phyloP scores from a whole-genome alignment of 305 asterid species.

The Salvia sclarea region DNA sequence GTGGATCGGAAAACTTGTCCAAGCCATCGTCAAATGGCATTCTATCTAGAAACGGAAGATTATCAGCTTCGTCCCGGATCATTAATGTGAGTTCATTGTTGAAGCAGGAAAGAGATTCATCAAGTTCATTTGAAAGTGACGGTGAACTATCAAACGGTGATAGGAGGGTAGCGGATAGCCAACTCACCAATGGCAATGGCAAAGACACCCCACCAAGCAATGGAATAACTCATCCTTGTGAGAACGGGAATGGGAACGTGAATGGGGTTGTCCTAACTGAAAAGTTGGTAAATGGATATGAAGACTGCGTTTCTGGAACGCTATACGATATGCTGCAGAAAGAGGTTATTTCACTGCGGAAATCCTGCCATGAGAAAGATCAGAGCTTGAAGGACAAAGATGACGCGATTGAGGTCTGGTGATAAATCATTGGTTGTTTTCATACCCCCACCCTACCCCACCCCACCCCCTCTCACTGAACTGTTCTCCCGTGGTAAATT shows the following conservation, averaged over 20 bases:
- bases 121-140: conserved; percentile 45
- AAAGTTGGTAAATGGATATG: conserved; percentile 47
- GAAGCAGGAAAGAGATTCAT: conserved; percentile 48
- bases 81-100: conserved; percentile 43
- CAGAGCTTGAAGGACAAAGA: conserved; percentile 80
- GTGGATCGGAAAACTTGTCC: conserved; percentile 56
- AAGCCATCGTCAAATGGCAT: conserved; percentile 52
- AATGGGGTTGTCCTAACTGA: conserved; percentile 39
- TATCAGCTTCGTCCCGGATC: conserved; percentile 42
- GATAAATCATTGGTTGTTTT: conserved; percentile 13
- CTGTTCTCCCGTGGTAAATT: conserved; percentile 26
- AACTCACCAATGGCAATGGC: conserved; percentile 23
- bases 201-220: conserved; percentile 43
- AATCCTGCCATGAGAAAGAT: conserved; percentile 77
- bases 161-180: conserved; percentile 36
- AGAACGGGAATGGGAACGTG: conserved; percentile 51
- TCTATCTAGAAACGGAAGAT: conserved; percentile 43
- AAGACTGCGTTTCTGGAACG: conserved; percentile 71
- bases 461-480: conserved; percentile 13
- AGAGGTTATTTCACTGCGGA: conserved; percentile 71
- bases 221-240: conserved; percentile 44
- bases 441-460: not conserved
- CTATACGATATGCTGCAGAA: conserved; percentile 86
- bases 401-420: conserved; percentile 74
- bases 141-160: conserved; percentile 44